Base-by-base conservation (phyloP, 1,284 basidiomycete species). In the Ceratobasidium sp. region DNA sequence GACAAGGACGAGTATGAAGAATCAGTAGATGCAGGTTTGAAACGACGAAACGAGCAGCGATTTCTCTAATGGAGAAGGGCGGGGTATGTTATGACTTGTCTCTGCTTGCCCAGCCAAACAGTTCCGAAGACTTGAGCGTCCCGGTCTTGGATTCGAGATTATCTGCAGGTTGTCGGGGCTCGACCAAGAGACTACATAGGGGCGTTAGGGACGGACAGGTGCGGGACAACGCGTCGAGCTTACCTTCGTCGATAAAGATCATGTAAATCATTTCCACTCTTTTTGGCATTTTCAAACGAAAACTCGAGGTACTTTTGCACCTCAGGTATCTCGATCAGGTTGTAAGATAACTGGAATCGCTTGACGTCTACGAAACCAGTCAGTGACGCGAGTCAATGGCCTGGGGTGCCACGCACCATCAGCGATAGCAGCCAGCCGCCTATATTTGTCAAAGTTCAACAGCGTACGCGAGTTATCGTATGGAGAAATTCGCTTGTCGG, bases 381-480 rank as follows among this genome's bases (percentile, higher is more conserved):
- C 2, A 74, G 53, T 73, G 24, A 69, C 29, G 9, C 54, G n/a
- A 49, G 22, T 29, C 14, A 19, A 39, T 46, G 8, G 8, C 41
- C 29, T 27, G 2, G 49, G 31, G 22, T 37, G 39, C 31, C 31
- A 78, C 82, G 68, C 77, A 90, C 92, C 95, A 84, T 92, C 89
- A 37, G 96, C 88, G 78, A 97, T 96, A 78, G 91, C 87, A 24
- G 93, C 93, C 74, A 98, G 87, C 82, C 95, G 96, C 81, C 93
- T 90, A 79, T 92, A 98, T 84, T 94, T 97, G 84, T 96, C 97
- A 81, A 98, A 96, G 83, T 99, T 99, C 81, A 98, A 87, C 62
- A 99, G 83, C 80, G 91, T 92, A 81, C 94, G 91, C 64, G 88
- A 88, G 1, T 91, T 85, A 72, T 90, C 90, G 75, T 88, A 81